Base-by-base conservation (phyloP, 768 basidiomycete genomes). In the Mycena metata region DNA sequence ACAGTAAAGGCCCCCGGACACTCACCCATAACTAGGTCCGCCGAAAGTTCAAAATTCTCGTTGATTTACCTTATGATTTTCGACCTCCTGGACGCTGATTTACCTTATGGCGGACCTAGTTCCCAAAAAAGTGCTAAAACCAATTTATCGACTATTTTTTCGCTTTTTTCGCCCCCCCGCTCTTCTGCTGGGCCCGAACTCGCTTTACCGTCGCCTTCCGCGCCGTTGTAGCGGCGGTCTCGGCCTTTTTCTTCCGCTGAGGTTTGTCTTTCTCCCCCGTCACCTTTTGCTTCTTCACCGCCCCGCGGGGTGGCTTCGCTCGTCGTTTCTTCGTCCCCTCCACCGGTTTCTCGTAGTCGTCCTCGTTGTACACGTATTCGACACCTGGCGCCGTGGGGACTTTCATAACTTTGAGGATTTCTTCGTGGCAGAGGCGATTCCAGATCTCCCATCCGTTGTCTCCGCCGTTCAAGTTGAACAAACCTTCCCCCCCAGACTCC, bases 21-120 rank as follows among this genome's bases (percentile, higher is more conserved):
- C 46, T 47, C 4, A 23, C 21, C 21, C 21, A n/a, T n/a, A n/a
- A n/a, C n/a, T n/a, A n/a, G n/a, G n/a, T n/a, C n/a, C n/a, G n/a
- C n/a, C n/a, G n/a, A 23, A 15, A 47, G 24, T 23, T 23, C 46
- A 23, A 47, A 47, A 23, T n/a, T n/a, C n/a, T n/a, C n/a, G n/a
- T n/a, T n/a, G n/a, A n/a, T n/a, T n/a, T n/a, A n/a, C n/a, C n/a
- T n/a, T n/a, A n/a, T n/a, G n/a, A n/a, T n/a, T n/a, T n/a, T n/a
- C n/a, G n/a, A n/a, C n/a, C n/a, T n/a, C n/a, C n/a, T 8, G 1
- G 46, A 2, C 46, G 46, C 12, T 23, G 51, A 54, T 54, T 54
- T 54, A 54, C 51, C 30, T 36, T 54, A 54, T 23, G 51, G 51
- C 51, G 51, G 51, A 54, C 10, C 26, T 26, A 52, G 26, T 52